These are phyloP conservation scores for Zygotorulaspora florentina DNA, from an alignment of 805 yeast genomes.

Conservation along the genomic window DNA sequence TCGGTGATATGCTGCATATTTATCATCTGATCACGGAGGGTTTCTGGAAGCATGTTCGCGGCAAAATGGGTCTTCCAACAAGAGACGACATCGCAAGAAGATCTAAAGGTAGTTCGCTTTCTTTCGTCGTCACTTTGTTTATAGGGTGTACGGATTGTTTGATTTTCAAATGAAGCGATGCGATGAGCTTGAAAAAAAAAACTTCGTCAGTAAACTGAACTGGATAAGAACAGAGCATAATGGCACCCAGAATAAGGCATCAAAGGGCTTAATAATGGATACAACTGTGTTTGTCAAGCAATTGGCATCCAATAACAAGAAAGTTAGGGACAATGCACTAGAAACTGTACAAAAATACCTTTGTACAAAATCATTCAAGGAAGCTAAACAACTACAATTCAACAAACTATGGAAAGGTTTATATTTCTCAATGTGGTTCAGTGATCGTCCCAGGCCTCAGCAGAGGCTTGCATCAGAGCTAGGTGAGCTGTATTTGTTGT, in stretches of 20 bases:
- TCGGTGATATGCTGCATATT: no score
- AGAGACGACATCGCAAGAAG: no score
- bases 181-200: conserved; percentile 2
- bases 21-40: no score
- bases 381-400: conserved; percentile 47
- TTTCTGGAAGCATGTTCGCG: no score
- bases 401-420: conserved; percentile 96
- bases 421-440: conserved; percentile 92
- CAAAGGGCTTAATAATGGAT: conserved; percentile 26
- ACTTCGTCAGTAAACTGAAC: not conserved
- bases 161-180: conserved; percentile 1
- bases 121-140: no score
- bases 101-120: no score
- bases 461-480: conserved; percentile 73
- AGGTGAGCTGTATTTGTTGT: conserved; percentile 43
- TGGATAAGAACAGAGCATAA: not conserved
- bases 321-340: conserved; percentile 69
- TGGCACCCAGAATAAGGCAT: not conserved
- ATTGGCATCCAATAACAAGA: conserved; percentile 74
- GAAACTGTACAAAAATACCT: conserved; percentile 59
- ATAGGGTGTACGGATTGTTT: conserved; percentile 1
- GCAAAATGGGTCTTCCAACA: no score
- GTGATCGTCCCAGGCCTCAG: conserved; percentile 91
- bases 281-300: conserved; percentile 63
- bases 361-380: conserved; percentile 41